A percentile compares a stretch with the other conserved stretches of the same genome.
phyloP scores from a whole-genome alignment of 2,329 filamentous ascomycete species.

The Hymenoscyphus fraxineus region DNA sequence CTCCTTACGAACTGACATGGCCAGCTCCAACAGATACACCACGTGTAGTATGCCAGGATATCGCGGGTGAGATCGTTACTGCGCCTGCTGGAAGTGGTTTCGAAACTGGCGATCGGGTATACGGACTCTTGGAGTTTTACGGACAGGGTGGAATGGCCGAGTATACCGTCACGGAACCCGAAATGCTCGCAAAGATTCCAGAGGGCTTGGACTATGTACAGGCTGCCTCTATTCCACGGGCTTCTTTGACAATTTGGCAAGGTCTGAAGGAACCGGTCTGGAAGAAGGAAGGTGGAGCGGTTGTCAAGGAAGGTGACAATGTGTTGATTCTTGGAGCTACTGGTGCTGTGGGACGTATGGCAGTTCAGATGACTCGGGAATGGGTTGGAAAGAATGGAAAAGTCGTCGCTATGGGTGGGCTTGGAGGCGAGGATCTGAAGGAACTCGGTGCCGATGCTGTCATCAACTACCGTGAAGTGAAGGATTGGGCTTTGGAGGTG shows the following conservation, averaged over 20 bases:
- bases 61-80: conserved; percentile 13
- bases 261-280: conserved; percentile 4
- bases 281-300: conserved; percentile 4
- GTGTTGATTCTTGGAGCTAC: conserved; percentile 16
- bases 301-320: conserved; percentile 8
- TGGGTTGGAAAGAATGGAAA: conserved; percentile 8
- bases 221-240: conserved; percentile 17
- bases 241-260: conserved; percentile 14
- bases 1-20: conserved; percentile 20
- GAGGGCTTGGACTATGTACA: conserved; percentile 11
- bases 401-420: conserved; percentile 16
- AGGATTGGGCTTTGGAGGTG: conserved; percentile 14
- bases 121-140: conserved; percentile 10
- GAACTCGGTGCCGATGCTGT: conserved; percentile 13
- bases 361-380: conserved; percentile 12
- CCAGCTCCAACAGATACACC: conserved; percentile 3
- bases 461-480: conserved; percentile 14
- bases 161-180: conserved; percentile 12
- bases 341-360: conserved; percentile 19
- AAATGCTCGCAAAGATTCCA: conserved; percentile 10
- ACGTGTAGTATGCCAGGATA: conserved; percentile 15
- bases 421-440: conserved; percentile 12
- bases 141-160: conserved; percentile 17
- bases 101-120: conserved; percentile 10
- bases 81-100: conserved; percentile 8